Percentiles rank a stretch among this genome's conserved stretches.
Evolutionary conservation across 768 basidiomycete species (phyloP).

Genomic region (Nevesoporus exiguus): DNA sequence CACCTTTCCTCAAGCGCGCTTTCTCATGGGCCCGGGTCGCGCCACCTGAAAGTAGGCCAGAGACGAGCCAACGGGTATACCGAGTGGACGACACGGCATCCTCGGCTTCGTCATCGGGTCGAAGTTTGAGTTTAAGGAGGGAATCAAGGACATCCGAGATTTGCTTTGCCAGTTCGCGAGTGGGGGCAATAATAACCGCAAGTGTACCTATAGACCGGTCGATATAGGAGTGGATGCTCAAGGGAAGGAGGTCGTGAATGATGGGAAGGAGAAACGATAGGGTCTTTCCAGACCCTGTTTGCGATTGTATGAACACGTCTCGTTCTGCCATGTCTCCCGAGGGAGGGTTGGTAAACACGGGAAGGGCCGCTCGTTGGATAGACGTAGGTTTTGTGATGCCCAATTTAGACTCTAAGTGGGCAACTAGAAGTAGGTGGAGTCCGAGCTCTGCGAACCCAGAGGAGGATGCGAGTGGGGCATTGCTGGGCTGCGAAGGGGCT

Average conservation of each 20-base stretch:
- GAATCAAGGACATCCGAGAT: constrained; percentile 92
- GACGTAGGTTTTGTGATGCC: constrained; percentile 81
- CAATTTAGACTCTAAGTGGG: constrained; percentile 80
- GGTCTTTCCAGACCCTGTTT: constrained; percentile 97
- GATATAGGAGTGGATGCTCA: constrained; percentile 88
- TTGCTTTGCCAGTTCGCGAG: constrained; percentile 93
- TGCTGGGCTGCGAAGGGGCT: constrained; percentile 55
- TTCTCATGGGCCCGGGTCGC: constrained; percentile 94
- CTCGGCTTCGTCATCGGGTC: constrained; percentile 51
- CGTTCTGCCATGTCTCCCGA: constrained; percentile 41
- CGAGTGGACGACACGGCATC: constrained; percentile 42
- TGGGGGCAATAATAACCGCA: constrained; percentile 92
- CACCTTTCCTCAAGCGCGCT: constrained; percentile 87
- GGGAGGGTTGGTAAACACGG: constrained; percentile 51
- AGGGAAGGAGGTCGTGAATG: constrained; percentile 88
- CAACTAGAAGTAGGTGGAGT: constrained; percentile 72
- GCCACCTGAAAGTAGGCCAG: constrained; percentile 92
- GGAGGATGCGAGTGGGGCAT: constrained; percentile 73
- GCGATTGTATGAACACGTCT: constrained; percentile 92
- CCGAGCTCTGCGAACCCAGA: constrained; percentile 82
- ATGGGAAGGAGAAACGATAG: constrained; percentile 91
- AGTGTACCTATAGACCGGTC: constrained; percentile 94
- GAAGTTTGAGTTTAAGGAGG: constrained; percentile 71
- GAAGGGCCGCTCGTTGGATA: constrained; percentile 74
- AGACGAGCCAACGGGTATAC: constrained; percentile 89